Conservation (phyloP, 2,329 filamentous ascomycete species). For the Corniculantispora saksenae region DNA sequence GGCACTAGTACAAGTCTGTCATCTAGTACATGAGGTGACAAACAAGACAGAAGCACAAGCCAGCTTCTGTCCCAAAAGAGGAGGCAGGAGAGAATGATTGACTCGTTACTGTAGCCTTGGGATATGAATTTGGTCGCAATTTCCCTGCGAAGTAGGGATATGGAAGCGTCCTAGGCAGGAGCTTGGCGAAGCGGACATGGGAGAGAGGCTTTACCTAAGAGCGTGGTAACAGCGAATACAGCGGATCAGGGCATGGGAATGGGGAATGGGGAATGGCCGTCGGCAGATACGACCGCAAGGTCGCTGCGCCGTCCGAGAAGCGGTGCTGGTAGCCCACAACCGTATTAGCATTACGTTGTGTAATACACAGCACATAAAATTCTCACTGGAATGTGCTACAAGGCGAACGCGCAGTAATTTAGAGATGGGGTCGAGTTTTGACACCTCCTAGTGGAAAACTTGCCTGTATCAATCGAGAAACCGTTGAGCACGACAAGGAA, state of each 20-base stretch:
- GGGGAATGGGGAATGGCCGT: background rate
- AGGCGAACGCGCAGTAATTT: background rate
- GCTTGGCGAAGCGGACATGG: background rate
- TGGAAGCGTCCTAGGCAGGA: background rate
- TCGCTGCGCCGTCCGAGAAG: background rate
- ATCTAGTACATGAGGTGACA: background rate
- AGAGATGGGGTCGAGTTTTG: background rate
- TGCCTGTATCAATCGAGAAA: background rate
- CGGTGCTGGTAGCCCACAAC: background rate
- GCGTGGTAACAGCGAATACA: background rate
- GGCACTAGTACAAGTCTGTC: conserved; percentile 1
- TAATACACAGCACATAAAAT: conserved; percentile 2
- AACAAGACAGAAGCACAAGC: too few relatives aligned
- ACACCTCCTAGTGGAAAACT: background rate
- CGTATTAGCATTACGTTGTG: conserved; percentile 10
- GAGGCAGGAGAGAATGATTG: background rate
- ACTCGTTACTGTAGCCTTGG: background rate
- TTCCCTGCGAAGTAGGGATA: background rate
- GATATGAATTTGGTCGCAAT: background rate
- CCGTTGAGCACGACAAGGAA: background rate
- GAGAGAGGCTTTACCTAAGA: background rate
- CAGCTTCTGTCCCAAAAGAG: too few relatives aligned
- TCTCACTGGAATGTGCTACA: conserved; percentile 1
- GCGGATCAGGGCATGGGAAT: background rate
- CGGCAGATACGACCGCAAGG: background rate